Base-by-base conservation (phyloP, 2,329 filamentous ascomycete genomes). In the Alternaria sp. region DNA sequence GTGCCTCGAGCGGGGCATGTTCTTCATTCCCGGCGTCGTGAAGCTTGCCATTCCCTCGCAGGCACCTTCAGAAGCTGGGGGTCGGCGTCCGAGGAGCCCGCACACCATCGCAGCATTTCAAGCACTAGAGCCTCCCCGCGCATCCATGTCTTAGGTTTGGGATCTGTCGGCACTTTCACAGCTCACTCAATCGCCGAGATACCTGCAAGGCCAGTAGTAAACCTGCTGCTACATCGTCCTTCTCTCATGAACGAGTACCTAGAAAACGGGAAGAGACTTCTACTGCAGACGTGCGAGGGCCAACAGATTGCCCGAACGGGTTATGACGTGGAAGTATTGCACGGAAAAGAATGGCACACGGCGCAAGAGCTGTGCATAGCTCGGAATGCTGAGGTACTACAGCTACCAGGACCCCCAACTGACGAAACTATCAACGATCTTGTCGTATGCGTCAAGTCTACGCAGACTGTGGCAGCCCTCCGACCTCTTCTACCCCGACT, bases 381-480 rank as follows among this genome's bases (percentile, higher is more conserved):
- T 51, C 17, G 6, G 11, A 15, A 12, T 51, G 47, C 47, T 32
- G 47, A 51, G n/a, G 17, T 21, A 21, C 26, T 21, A 30, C 47
- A 51, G 26, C 26, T 28, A 30, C 7, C 30, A 21, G 26, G 26
- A 32, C n/a, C 11, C 17, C 17, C 26, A 51, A 15, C 30, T 28
- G 43, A 30, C 6, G 28, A 57, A 9, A 47, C 10, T n/a, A 65
- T 62, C 11, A 23, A 47, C 10, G 47, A 66, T 23, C 63, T 66
- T 12, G 57, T 66, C 46, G 57, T 66, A 15, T 57, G 59, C 52
- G 60, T 63, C 56, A 66, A 66, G 50, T 45, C 63, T 40, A 63
- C 52, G 11, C 63, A 51, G 47, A 32, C 47, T n/a, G 47, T 51
- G 17, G 17, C 46, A 30, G 56, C 59, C n/a, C 40, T 61, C 15